Evolutionary conservation across 2,329 filamentous ascomycete species (phyloP), one percentile per base, ranked within the genome.

Genomic region (Chrysosporium keratinophilum): DNA sequence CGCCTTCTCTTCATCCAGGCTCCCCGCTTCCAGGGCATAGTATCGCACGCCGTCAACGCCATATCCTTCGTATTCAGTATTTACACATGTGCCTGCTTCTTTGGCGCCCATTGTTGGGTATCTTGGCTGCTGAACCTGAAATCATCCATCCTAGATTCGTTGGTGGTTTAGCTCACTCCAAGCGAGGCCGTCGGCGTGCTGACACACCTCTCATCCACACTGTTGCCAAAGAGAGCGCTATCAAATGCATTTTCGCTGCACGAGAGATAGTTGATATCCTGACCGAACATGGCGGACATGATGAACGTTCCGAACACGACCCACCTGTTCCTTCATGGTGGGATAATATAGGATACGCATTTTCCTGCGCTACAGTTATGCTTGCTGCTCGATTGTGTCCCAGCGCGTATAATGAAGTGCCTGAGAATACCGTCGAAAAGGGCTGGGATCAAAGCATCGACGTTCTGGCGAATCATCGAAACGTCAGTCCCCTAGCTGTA

Each of bases 51-150:
- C 59, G 61, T 10, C 63, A 64, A 37, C 59, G 59, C 33, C 61
- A 60, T 42, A 57, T 61, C 15, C 57, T 64, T n/a, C 61, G 60
- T 6, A 54, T 59, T 14, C 60, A 61, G 20, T 64, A 61, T 48
- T 54, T 64, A 12, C 58, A 62, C 37, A 50, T 64, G 40, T 57
- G 60, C 11, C 52, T 65, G 12, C 59, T 59, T 10, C 43, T 60
- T 10, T 59, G 54, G 54, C 56, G 57, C n/a, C 58, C 58, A 14
- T 47, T 60, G 5, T 45, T 60, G 9, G 57, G 45, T 17, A 39
- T 59, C 17, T 12, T 57, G 14, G 54, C 52, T n/a, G 47, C 57
- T n/a, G 55, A 56, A 9, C 58, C 57, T 10, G 54, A 57, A 23
- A 44, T 52, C 12, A 28, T 28, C 48, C 43, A 23, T 1, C 6